A percentile compares a stretch with the other conserved stretches of the same genome.
Conservation (phyloP, 169 alveolate species). For the Cryptosporidium parvum region DNA sequence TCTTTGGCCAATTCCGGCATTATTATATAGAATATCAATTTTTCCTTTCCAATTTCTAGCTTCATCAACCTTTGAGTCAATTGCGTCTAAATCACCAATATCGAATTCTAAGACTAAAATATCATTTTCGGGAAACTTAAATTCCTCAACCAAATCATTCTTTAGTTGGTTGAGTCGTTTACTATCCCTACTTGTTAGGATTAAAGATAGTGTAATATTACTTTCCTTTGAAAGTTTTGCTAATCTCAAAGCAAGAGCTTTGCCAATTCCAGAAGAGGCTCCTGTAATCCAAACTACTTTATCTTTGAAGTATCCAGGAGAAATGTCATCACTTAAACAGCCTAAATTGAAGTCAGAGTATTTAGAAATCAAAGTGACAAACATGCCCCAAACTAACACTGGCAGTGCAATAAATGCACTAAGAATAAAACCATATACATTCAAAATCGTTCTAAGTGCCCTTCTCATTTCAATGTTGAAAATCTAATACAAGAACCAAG, state of each 20-base stretch:
- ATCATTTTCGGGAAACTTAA: conserved; percentile 29
- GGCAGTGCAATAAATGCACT: conserved; percentile 39
- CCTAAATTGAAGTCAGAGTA: conserved; percentile 71
- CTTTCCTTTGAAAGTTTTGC: conserved; percentile 24
- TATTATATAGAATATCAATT: conserved; percentile 48
- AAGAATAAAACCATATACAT: conserved; percentile 4
- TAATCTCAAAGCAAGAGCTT: conserved; percentile 24
- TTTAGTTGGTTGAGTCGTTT: conserved; percentile 36
- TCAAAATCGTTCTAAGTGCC: neutral
- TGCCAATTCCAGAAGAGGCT: conserved; percentile 69
- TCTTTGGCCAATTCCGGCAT: conserved; percentile 69
- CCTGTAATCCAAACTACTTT: conserved; percentile 74
- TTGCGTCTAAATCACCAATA: conserved; percentile 14
- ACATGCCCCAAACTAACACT: conserved; percentile 21
- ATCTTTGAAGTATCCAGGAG: conserved; percentile 35
- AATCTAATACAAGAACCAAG: neutral
- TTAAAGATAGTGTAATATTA: conserved; percentile 14
- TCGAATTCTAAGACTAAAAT: conserved; percentile 39
- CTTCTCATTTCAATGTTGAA: neutral
- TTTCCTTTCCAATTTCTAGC: conserved; percentile 64
- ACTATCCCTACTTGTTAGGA: conserved; percentile 34
- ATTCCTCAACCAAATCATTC: conserved; percentile 10
- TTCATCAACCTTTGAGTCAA: conserved; percentile 46
- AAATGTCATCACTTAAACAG: conserved; percentile 23
- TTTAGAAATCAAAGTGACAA: conserved; percentile 40